Evolutionary conservation across 2,329 filamentous ascomycete genomes (phyloP).

Genomic region (Periconia sp.): DNA sequence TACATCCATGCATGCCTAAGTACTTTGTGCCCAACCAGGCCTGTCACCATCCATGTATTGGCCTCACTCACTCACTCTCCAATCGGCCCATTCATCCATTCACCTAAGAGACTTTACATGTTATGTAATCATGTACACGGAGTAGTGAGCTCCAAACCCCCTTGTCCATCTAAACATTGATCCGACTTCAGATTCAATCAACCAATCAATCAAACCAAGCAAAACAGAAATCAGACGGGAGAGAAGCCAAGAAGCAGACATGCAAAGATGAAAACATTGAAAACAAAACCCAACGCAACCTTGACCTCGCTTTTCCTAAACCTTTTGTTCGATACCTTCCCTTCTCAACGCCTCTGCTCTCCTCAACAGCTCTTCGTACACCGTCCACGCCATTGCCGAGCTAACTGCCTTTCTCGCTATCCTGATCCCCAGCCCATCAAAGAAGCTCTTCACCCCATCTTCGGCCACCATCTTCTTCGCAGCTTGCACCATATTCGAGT

Average conservation of each 20-base stretch:
- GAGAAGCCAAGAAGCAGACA: too few relatives aligned
- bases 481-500: constrained; percentile 80
- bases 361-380: constrained; percentile 91
- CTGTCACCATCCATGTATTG: neutral
- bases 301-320: constrained; percentile 4
- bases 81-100: neutral
- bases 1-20: neutral
- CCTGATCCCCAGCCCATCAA: constrained; percentile 81
- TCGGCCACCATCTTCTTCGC: constrained; percentile 75
- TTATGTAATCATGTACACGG: neutral
- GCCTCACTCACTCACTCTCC: neutral
- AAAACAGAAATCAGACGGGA: too few relatives aligned
- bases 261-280: too few relatives aligned
- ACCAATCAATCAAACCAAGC: too few relatives aligned
- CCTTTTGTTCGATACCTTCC: constrained; percentile 28
- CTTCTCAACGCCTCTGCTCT: constrained; percentile 59
- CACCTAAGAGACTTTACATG: too few relatives aligned
- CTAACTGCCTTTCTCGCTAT: constrained; percentile 92
- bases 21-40: neutral
- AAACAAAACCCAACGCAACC: neutral
- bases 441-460: constrained; percentile 78
- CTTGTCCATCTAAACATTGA: too few relatives aligned
- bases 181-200: too few relatives aligned
- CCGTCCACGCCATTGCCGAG: constrained; percentile 93
- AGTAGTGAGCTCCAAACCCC: constrained; percentile 2